Base-by-base conservation (phyloP, 2,329 filamentous ascomycete genomes). In the Diaporthe sp. region DNA sequence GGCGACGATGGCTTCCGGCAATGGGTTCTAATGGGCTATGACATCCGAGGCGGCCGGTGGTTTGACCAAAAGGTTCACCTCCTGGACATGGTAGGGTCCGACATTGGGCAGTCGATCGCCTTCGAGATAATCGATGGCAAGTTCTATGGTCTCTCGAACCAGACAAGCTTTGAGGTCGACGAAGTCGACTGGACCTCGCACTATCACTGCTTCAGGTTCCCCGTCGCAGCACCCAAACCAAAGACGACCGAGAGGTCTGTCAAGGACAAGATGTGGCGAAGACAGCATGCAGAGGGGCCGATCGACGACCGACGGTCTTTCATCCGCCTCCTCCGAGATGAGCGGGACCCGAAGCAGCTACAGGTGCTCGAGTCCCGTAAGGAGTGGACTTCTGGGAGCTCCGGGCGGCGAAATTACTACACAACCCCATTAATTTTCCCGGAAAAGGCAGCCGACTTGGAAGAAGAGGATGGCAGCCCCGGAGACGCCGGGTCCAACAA, bases 61-160 rank as follows among this genome's bases (percentile, higher is more conserved):
- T 79, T 86, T 27, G 80, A 83, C 0, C 77, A 83, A 15, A 85
- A 84, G 51, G 79, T 92, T 8, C 84, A 89, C 44, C 83, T 94
- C 4, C 83, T 88, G 51, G 86, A 90, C 32, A 85, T 94, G 73
- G 88, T 89, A 56, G 93, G 92, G 1, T 88, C 86, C 27, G 92
- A 94, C 59, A 86, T 95, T 42, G 92, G 91, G 9, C 89, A 88
- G 15, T 92, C 90, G 0, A 85, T 94, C 25, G 93, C 90, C 75
- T 95, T 96, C 79, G 92, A n/a, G n/a, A n/a, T n/a, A n/a, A n/a
- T n/a, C n/a, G n/a, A n/a, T n/a, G n/a, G n/a, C n/a, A n/a, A n/a
- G 77, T 91, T 96, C 53, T 95, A 95, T 77, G 92, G 88, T 0
- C 83, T 95, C 7, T 93, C 93, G 0, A 95, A 91, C 76, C 88